A percentile compares a stretch with the other conserved stretches of the same genome.
phyloP scores from a whole-genome alignment of 2,329 filamentous ascomycete genomes.

The Aureobasidium lini region DNA sequence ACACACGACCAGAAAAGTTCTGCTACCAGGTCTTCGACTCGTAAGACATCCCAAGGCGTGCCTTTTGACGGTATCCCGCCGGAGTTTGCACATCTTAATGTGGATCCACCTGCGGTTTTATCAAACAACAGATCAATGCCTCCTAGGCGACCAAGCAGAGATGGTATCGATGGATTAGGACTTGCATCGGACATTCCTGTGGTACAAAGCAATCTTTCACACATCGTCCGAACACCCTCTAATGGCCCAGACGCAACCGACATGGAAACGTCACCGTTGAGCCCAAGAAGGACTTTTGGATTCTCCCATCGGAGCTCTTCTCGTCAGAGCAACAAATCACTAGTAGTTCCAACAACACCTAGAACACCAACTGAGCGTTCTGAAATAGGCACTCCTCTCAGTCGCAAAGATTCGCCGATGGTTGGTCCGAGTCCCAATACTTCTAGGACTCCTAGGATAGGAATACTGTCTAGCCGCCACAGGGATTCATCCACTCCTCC shows the following conservation, averaged over 20 bases:
- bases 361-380: not conserved
- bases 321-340: slow-evolving; percentile 17
- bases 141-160: slow-evolving; percentile 37
- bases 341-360: not conserved
- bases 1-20: not conserved
- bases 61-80: slow-evolving; percentile 21
- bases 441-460: not conserved
- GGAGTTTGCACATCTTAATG: slow-evolving; percentile 44
- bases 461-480: not conserved
- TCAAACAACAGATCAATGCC: slow-evolving; percentile 36
- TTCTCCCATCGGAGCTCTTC: slow-evolving; percentile 27
- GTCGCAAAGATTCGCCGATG: slow-evolving; percentile 6
- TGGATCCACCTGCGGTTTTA: slow-evolving; percentile 51
- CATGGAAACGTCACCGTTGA: slow-evolving; percentile 20
- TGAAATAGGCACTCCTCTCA: slow-evolving; percentile 16
- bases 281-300: slow-evolving; percentile 33
- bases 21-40: not conserved
- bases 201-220: slow-evolving; percentile 47
- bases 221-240: slow-evolving; percentile 46
- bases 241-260: slow-evolving; percentile 32
- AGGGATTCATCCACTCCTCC: not conserved
- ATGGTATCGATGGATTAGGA: slow-evolving; percentile 38
- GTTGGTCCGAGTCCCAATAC: not conserved
- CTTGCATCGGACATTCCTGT: slow-evolving; percentile 44
- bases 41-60: not conserved